A percentile compares a stretch with the other conserved stretches of the same genome.
phyloP scores from a whole-genome alignment of 768 basidiomycete species.

The Pisolithus tinctorius region DNA sequence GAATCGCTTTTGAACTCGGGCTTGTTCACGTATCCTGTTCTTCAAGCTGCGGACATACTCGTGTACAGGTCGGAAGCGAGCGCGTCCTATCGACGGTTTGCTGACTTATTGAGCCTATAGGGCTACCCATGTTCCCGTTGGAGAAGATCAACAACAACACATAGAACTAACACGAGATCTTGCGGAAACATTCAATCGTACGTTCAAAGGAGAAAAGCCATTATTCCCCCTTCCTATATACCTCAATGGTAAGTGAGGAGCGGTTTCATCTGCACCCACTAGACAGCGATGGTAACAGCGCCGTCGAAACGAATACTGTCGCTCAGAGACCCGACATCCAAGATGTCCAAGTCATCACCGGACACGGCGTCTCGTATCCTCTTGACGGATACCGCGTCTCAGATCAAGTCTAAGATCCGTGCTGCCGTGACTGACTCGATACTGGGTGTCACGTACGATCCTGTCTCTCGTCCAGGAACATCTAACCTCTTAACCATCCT shows the following conservation, averaged over 20 bases:
- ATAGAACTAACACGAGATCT: slow-evolving; percentile 83
- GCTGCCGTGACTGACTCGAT: slow-evolving; percentile 83
- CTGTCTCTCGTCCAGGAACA: slow-evolving; percentile 69
- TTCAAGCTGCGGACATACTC: slow-evolving; percentile 91
- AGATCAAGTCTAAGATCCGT: slow-evolving; percentile 67
- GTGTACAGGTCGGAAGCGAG: slow-evolving; percentile 57
- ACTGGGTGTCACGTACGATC: slow-evolving; percentile 73
- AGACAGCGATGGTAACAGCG: slow-evolving; percentile 38
- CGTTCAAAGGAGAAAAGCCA: slow-evolving; percentile 38
- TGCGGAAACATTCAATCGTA: slow-evolving; percentile 75
- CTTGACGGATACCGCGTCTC: slow-evolving; percentile 61
- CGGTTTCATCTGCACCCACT: neutral
- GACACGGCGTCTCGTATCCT: slow-evolving; percentile 77
- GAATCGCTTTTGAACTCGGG: slow-evolving; percentile 81
- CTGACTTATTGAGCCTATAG: slow-evolving; percentile 30
- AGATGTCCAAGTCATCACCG: slow-evolving; percentile 94
- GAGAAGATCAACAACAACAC: slow-evolving; percentile 95
- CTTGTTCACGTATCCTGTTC: slow-evolving; percentile 84
- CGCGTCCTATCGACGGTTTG: neutral
- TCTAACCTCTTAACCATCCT: slow-evolving; percentile 79
- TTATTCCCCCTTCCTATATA: slow-evolving; percentile 71
- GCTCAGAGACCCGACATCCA: slow-evolving; percentile 74
- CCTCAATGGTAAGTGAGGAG: slow-evolving; percentile 56
- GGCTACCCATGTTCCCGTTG: slow-evolving; percentile 91
- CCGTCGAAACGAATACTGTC: slow-evolving; percentile 79